Evolutionary conservation across 306 rosid genomes (phyloP).

Genomic region (Lathyrus sativus): DNA sequence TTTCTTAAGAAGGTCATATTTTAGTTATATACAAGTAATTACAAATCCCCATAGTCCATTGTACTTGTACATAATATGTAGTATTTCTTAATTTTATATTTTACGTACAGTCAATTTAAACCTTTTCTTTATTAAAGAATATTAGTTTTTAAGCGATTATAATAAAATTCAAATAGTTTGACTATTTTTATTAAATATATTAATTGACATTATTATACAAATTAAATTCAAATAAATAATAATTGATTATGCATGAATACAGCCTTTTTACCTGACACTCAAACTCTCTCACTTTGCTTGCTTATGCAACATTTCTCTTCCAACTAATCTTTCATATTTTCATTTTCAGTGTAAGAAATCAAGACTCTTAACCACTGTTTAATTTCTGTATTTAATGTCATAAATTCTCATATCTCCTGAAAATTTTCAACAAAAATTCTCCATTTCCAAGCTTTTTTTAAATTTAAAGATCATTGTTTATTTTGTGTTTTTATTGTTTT

Average conservation of each 20-base stretch:
- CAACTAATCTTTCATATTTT: constrained; percentile 37
- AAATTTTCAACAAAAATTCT: background rate
- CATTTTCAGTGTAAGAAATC: constrained; percentile 30
- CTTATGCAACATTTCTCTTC: constrained; percentile 59
- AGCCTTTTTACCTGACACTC: background rate
- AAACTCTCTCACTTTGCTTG: constrained; percentile 28
- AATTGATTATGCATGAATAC: background rate
- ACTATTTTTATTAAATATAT: too few relatives aligned
- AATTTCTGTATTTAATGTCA: constrained; percentile 15
- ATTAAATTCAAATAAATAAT: background rate
- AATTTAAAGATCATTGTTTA: background rate
- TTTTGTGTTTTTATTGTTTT: too few relatives aligned
- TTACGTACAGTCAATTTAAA: too few relatives aligned
- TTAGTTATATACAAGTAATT: too few relatives aligned
- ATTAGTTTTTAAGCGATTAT: too few relatives aligned
- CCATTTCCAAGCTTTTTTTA: background rate
- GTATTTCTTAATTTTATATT: too few relatives aligned
- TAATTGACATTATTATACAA: background rate
- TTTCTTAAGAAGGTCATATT: too few relatives aligned
- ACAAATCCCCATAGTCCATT: too few relatives aligned
- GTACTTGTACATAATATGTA: too few relatives aligned
- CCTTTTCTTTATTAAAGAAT: too few relatives aligned
- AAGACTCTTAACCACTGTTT: constrained; percentile 20
- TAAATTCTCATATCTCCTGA: background rate
- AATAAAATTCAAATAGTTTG: too few relatives aligned